These are phyloP conservation scores for Hypoxylon perforatum DNA, from an alignment of 495 filamentous ascomycete genomes.

Conservation along the genomic window DNA sequence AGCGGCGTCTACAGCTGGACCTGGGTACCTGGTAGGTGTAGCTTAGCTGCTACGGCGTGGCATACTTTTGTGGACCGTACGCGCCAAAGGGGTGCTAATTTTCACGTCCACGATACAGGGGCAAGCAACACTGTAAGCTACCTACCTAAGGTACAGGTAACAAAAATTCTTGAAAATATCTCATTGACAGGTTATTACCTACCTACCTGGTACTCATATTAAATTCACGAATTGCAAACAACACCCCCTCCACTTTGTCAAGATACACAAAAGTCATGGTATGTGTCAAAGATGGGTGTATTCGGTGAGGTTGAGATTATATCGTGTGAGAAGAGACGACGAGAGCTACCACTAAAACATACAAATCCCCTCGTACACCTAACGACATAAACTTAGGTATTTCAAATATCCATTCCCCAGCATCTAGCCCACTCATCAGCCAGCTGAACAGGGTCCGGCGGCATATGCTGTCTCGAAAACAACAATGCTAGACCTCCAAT, in stretches of 20 bases:
- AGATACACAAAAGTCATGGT: background rate
- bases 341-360: conserved; percentile 9
- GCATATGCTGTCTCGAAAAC: conserved; percentile 54
- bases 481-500: conserved; percentile 79
- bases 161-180: too few species aligned
- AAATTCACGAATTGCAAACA: too few species aligned
- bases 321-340: conserved; percentile 21
- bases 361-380: conserved; percentile 20
- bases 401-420: conserved; percentile 38
- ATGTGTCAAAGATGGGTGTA: conserved; percentile 32
- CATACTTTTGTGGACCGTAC: too few species aligned
- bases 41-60: too few species aligned
- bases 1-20: conserved; percentile 12
- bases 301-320: conserved; percentile 14
- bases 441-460: conserved; percentile 31
- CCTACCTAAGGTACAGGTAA: too few species aligned
- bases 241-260: too few species aligned
- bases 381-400: conserved; percentile 14
- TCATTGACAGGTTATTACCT: too few species aligned
- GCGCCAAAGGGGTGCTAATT: too few species aligned
- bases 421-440: conserved; percentile 41
- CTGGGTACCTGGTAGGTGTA: background rate
- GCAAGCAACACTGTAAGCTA: too few species aligned
- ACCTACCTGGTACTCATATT: too few species aligned
- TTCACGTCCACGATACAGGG: too few species aligned